Evolutionary conservation across 352 stramenopile species (phyloP), one percentile per base, ranked within the genome.

Genomic region (Phytophthora pisi): DNA sequence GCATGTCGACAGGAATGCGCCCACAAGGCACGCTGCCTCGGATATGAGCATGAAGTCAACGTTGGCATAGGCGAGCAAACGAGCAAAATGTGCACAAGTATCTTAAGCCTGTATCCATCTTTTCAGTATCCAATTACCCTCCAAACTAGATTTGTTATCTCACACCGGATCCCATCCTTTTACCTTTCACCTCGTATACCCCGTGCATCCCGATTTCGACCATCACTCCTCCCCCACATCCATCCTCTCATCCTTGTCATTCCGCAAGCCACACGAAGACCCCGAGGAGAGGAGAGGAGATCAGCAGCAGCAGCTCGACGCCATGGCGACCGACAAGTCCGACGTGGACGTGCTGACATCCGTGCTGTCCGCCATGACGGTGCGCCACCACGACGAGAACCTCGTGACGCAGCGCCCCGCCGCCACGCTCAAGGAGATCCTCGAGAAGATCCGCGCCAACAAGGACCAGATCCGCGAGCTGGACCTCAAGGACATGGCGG

Each of bases 361-460:
- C 40, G 74, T 82, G 36, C 71, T 82, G 18, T 82, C 71, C 9
- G 74, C 74, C 31, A 70, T 82, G 67, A 73, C 71, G 5, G 61
- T 78, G 34, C 63, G 57, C 10, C 72, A 78, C 68, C 16, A 78
- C 28, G 66, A 77, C 45, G 59, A 64, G 43, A 55, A 73, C 59
- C 71, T 79, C 24, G 64, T 85, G 43, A 74, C 74, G 24, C 71
- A 84, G 51, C 65, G 68, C 36, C 77, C 77, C 30, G 61, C 57
- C 26, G 59, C 62, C 31, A 82, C 74, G 11, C 65, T 88, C 11
- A 84, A 84, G 63, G 75, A 83, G 42, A 82, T 83, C 51, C 73
- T 88, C 47, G 79, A 88, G 52, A 78, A 71, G 56, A 78, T 88
- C 58, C 80, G 79, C 31, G 63, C 73, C 28, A 88, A 88, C 59